Base-by-base conservation (phyloP, 805 yeast species). In the Priceomyces haplophilus region DNA sequence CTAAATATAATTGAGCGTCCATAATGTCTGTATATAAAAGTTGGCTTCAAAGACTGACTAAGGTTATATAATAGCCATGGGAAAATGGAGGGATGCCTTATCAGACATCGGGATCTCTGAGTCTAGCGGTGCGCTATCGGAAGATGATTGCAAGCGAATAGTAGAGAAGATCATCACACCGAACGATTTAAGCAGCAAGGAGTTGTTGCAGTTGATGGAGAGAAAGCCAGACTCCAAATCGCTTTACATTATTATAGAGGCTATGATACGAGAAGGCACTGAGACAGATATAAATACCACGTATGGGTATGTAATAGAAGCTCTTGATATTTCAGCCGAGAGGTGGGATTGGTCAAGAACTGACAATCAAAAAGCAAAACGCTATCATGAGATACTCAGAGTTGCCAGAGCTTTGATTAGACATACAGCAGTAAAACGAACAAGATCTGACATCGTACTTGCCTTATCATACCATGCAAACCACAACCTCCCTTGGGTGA, bases 401-500 rank as follows among this genome's bases (percentile, higher is more conserved):
- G 24, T 43, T 2, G 11, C 45, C 13, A 32, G 44, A 19, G 39
- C 37, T 4, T 33, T 48, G 23, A 25, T 21, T 7, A 8, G 8
- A 8, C 24, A 21, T 21, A 8, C n/a, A 21, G 24, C 8, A 7
- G 8, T 8, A 6, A 8, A 21, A 21, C 24, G 24, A 21, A 6
- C 6, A 21, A 21, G 24, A 7, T 21, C 15, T 24, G 37, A 20
- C n/a, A 18, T 20, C 10, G 11, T 45, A 16, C 34, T 40, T 5
- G 7, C 37, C 12, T n/a, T 49, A 17, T 53, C 65, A 1, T 48
- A 38, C 16, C 64, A 61, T 40, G 20, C 45, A 23, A 63, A 65
- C 36, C 65, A 67, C 1, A 20, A 56, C 34, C 53, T 58, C 4
- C 67, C 70, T 1, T 66, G 71, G 70, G 41, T 56, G 3, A 42